Conservation (phyloP, 1,284 basidiomycete species). For the Irpex sp. region DNA sequence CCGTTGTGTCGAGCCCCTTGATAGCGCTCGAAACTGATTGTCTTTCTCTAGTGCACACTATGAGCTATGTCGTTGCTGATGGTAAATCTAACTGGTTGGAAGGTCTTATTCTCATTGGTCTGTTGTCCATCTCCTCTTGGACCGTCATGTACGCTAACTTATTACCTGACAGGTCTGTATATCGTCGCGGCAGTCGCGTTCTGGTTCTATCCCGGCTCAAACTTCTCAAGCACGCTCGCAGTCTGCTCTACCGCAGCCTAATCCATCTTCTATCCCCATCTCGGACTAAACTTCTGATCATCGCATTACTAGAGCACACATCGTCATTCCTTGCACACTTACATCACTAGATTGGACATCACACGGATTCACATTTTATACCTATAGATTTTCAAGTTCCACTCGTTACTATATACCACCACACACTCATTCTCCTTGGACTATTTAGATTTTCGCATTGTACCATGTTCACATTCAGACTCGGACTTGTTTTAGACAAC, state of each 20-base stretch:
- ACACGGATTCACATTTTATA: background rate
- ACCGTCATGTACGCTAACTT: background rate
- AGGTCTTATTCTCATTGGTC: slow-evolving; percentile 48
- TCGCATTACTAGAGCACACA: background rate
- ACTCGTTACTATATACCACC: background rate
- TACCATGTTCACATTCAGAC: background rate
- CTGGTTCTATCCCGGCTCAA: slow-evolving; percentile 60
- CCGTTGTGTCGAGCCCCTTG: background rate
- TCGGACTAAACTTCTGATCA: background rate
- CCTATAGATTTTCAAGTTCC: background rate
- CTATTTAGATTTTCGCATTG: background rate
- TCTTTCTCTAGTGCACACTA: slow-evolving; percentile 56
- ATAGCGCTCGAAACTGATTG: background rate
- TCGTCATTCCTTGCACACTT: background rate
- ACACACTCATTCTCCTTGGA: background rate
- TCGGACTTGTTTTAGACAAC: background rate
- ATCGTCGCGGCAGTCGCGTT: slow-evolving; percentile 64
- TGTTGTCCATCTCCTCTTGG: slow-evolving; percentile 2
- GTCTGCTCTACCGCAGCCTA: slow-evolving; percentile 20
- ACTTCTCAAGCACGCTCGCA: slow-evolving; percentile 34
- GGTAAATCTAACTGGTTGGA: slow-evolving; percentile 85
- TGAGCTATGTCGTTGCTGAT: slow-evolving; percentile 80
- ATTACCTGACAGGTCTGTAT: slow-evolving; percentile 44
- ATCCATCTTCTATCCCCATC: background rate
- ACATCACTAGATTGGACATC: background rate